These are phyloP conservation scores for Pichia sp. DNA, from an alignment of 1,139 yeast genomes.

Conservation along the genomic window DNA sequence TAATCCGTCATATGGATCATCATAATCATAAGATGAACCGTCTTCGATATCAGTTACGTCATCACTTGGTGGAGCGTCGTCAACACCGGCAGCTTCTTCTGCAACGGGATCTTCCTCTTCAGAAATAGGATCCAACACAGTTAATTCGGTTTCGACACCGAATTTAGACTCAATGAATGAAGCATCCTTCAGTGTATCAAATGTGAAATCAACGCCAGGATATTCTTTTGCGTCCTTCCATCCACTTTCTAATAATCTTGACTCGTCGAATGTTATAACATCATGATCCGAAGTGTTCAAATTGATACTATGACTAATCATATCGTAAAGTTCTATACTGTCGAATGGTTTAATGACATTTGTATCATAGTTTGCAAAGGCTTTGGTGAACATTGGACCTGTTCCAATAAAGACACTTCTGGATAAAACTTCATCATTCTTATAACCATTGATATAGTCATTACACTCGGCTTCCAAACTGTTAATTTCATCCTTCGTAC, in stretches of 20 bases:
- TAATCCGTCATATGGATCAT: too few relatives aligned
- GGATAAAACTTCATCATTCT: constrained; percentile 75
- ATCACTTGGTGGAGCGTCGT: neutral
- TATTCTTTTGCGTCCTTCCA: constrained; percentile 3
- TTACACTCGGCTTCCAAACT: constrained; percentile 52
- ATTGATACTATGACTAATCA: constrained; percentile 67
- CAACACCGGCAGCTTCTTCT: neutral
- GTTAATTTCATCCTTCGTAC: constrained; percentile 40
- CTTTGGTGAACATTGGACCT: constrained; percentile 53
- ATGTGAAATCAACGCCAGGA: constrained; percentile 6
- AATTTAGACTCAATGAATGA: constrained; percentile 7
- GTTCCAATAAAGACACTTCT: constrained; percentile 74
- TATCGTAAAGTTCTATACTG: constrained; percentile 71
- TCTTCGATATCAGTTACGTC: too few relatives aligned
- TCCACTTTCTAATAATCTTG: neutral
- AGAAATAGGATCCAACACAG: neutral
- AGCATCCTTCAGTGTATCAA: neutral
- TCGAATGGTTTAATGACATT: constrained; percentile 59
- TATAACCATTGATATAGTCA: constrained; percentile 65
- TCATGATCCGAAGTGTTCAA: constrained; percentile 39
- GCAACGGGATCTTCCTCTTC: neutral
- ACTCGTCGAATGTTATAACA: neutral
- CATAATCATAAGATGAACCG: too few relatives aligned
- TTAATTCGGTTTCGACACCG: neutral
- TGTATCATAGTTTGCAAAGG: constrained; percentile 37